These are phyloP conservation scores for Saturnispora bothae DNA, from an alignment of 805 yeast genomes.

Conservation along the genomic window DNA sequence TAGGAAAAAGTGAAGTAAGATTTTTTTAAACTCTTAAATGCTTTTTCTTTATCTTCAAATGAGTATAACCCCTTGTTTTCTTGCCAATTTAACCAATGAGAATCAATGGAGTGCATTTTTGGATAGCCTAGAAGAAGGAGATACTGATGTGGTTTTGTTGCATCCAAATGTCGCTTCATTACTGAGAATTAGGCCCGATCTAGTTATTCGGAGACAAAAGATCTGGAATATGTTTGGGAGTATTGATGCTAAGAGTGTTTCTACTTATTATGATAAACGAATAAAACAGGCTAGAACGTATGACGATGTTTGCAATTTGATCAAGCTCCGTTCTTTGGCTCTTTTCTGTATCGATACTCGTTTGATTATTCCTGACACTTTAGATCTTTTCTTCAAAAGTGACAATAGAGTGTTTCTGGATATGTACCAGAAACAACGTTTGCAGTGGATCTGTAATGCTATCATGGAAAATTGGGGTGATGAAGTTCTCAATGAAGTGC, in stretches of 20 bases:
- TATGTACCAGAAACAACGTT: conserved; percentile 1
- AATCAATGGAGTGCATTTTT: too few species aligned
- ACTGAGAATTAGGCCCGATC: too few species aligned
- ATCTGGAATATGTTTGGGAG: too few species aligned
- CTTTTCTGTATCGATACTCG: conserved; percentile 1
- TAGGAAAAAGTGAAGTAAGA: background rate
- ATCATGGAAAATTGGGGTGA: conserved; percentile 1
- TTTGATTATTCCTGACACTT: conserved; percentile 3
- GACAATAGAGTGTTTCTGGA: background rate
- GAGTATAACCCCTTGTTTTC: too few species aligned
- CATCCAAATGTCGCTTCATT: too few species aligned
- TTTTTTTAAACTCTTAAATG: background rate
- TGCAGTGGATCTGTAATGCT: conserved; percentile 2
- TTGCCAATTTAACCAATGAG: too few species aligned
- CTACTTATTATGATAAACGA: background rate
- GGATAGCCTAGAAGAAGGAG: too few species aligned
- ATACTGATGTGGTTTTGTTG: too few species aligned
- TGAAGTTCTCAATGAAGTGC: conserved; percentile 1
- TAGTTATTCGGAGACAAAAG: too few species aligned
- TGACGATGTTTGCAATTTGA: background rate
- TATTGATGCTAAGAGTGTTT: too few species aligned
- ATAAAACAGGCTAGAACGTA: background rate
- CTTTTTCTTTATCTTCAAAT: background rate
- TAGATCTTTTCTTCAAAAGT: conserved; percentile 3
- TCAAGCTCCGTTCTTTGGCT: conserved; percentile 3